Conservation (phyloP, 306 rosid genomes). For the Abrus precatorius region DNA sequence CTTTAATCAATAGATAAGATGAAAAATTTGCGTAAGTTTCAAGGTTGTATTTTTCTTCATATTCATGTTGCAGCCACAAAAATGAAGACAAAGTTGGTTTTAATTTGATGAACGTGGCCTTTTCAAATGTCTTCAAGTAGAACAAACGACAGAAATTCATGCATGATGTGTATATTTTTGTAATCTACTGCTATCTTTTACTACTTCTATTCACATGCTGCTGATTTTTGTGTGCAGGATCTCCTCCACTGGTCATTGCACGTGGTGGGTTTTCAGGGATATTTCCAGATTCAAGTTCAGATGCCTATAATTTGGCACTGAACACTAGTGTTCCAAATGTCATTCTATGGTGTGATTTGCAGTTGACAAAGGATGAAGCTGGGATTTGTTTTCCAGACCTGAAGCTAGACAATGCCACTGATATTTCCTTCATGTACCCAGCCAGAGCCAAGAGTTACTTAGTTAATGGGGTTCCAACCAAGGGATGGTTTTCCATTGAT, state of each 20-base stretch:
- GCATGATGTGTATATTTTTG: no score
- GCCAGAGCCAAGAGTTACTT: conserved; percentile 44
- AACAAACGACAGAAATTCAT: no score
- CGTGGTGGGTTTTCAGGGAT: conserved; percentile 93
- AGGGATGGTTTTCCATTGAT: conserved; percentile 72
- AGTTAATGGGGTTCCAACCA: conserved; percentile 57
- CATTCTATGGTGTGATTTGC: conserved; percentile 86
- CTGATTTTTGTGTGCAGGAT: conserved; percentile 59
- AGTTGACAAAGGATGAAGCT: conserved; percentile 74
- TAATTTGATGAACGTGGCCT: no score
- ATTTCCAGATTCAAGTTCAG: conserved; percentile 77
- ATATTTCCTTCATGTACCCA: conserved; percentile 17
- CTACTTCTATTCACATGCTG: background rate
- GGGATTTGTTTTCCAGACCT: conserved; percentile 81
- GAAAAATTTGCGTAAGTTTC: no score
- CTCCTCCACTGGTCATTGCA: conserved; percentile 75
- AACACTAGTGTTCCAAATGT: conserved; percentile 50
- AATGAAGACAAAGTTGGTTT: no score
- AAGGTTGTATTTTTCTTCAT: no score
- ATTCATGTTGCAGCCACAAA: no score
- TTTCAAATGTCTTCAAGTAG: no score
- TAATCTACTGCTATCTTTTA: background rate
- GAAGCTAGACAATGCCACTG: conserved; percentile 67
- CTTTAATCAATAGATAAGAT: no score
- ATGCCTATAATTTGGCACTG: conserved; percentile 61